These are phyloP conservation scores for Colletotrichum sp. DNA, from an alignment of 2,329 filamentous ascomycete genomes.

Conservation along the genomic window DNA sequence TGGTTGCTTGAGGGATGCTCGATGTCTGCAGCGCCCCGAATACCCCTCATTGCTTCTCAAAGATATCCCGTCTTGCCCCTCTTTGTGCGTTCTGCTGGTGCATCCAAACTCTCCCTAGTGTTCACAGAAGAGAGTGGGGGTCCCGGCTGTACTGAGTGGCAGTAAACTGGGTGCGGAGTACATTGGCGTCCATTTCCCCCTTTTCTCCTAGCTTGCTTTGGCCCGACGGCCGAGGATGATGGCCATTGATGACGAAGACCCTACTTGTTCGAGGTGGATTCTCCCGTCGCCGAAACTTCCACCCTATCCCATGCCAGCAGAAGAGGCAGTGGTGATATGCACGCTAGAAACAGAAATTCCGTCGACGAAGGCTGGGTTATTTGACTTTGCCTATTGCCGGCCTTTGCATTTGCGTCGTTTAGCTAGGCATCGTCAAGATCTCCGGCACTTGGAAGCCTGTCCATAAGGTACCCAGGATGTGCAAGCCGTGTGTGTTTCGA, in stretches of 20 bases:
- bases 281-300: neutral
- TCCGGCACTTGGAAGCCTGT: neutral
- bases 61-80: neutral
- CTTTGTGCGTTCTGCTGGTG: neutral
- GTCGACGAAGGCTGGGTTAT: neutral
- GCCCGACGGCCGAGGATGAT: slow-evolving; percentile 6
- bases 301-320: neutral
- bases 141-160: neutral
- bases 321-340: neutral
- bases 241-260: neutral
- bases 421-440: neutral
- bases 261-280: neutral
- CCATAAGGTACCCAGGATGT: neutral
- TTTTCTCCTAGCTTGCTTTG: neutral
- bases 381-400: neutral
- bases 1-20: neutral
- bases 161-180: neutral
- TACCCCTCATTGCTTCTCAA: neutral
- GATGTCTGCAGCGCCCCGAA: neutral
- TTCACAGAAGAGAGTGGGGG: neutral
- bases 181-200: neutral
- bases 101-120: neutral
- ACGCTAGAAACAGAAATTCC: neutral
- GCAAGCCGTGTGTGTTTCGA: neutral
- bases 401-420: neutral